Evolutionary conservation across 1,284 basidiomycete genomes (phyloP), one percentile per base, ranked within the genome.

Genomic region (Cronartium quercuum): DNA sequence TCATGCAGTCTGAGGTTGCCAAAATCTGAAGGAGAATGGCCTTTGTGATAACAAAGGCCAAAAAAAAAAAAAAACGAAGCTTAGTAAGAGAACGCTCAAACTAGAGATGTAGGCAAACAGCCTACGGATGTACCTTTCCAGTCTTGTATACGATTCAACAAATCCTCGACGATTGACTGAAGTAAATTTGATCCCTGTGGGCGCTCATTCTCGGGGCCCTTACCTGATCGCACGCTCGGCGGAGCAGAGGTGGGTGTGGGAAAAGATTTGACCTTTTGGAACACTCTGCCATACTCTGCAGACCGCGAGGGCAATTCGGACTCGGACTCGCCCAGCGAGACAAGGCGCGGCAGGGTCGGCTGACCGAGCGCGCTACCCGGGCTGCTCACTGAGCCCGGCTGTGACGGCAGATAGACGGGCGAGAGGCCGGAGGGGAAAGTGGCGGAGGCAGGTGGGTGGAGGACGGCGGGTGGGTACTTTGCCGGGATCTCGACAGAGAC

Each of bases 1-100:
- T 97, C 94, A 82, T 93, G 96, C 85, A 97, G 91, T 78, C 90
- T 89, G 57, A 98, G 85, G 0, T 88, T 86, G 0, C 95, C 95
- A 44, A 98, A 87, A 29, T 82, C 81, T 65, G 91, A 90, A 13
- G 91, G 87, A 1, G 91, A 90, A 79, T 94, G 91, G 0, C 91
- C 90, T 82, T 95, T 94, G 91, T 93, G 97, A 15, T 55, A 6
- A 15, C 18, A n/a, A 9, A n/a, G 29, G 18, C 6, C 6, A 55
- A 13, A 7, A 2, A 55, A 55, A 55, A 9, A n/a, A 55, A 55
- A 21, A n/a, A 41, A 38, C 15, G 10, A 41, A 21, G 62, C 6
- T 4, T 9, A 21, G n/a, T 4, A 15, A 24, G 29, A 1, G 29
- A 21, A 18, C n/a, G 51, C 3, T 18, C 51, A 21, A n/a, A 55